Evolutionary conservation across 805 yeast genomes (phyloP).

Genomic region (Yamadazyma kitorensis): DNA sequence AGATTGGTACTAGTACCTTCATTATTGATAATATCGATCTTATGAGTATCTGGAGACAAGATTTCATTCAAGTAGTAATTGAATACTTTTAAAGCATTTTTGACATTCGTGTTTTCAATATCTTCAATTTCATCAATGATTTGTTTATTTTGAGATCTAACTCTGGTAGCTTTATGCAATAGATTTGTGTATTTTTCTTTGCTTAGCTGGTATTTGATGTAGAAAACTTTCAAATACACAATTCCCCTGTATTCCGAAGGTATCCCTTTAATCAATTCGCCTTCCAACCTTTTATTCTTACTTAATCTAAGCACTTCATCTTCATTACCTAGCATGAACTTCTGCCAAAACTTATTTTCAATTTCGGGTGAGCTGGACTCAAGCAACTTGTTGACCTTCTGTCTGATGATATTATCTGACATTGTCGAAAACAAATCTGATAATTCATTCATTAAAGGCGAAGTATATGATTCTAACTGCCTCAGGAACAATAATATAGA

Average conservation of each 20-base stretch:
- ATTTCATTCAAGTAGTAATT: conserved; percentile 29
- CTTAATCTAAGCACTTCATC: conserved; percentile 9
- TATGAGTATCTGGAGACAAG: conserved; percentile 2
- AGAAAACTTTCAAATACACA: conserved; percentile 32
- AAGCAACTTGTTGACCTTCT: conserved; percentile 1
- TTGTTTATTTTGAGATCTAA: conserved; percentile 9
- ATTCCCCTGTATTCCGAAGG: conserved; percentile 27
- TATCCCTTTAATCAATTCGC: conserved; percentile 25
- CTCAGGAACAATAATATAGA: conserved; percentile 9
- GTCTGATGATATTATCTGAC: conserved; percentile 7
- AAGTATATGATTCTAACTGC: conserved; percentile 19
- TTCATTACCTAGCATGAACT: conserved; percentile 7
- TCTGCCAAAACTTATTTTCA: conserved; percentile 9
- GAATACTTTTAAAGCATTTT: conserved; percentile 29
- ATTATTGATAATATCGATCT: conserved; percentile 6
- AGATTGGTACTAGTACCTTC: conserved; percentile 2
- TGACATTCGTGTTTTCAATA: conserved; percentile 14
- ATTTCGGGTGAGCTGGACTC: neutral
- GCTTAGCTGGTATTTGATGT: conserved; percentile 27
- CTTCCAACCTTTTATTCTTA: conserved; percentile 17
- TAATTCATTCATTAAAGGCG: conserved; percentile 24
- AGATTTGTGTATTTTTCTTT: conserved; percentile 29
- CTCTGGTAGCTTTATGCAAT: conserved; percentile 22
- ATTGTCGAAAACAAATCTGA: conserved; percentile 17
- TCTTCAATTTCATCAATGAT: conserved; percentile 13